These are phyloP conservation scores for Digitaria exilis DNA, from an alignment of 202 grass and related monocot species.

Conservation along the genomic window DNA sequence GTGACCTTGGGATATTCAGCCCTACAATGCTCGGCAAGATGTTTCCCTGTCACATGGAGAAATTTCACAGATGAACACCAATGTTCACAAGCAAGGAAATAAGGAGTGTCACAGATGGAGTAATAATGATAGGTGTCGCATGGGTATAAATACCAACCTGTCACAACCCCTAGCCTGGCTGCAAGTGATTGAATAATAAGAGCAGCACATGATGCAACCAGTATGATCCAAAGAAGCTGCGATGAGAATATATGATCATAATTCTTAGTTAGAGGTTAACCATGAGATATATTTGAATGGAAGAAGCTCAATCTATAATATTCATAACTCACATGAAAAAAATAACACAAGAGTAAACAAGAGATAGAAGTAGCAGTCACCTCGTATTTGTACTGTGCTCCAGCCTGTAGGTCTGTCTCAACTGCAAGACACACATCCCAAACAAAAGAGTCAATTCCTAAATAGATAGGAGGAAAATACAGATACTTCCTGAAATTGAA, in stretches of 20 bases:
- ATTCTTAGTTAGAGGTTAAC: conserved; percentile 26
- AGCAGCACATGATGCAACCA: conserved; percentile 90
- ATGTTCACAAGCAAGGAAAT: neutral
- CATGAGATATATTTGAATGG: neutral
- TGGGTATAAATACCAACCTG: conserved; percentile 58
- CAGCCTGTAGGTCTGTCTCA: conserved; percentile 91
- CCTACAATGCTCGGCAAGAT: conserved; percentile 96
- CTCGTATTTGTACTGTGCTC: conserved; percentile 90
- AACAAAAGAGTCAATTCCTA: neutral
- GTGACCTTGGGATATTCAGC: conserved; percentile 86
- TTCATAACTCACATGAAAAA: neutral
- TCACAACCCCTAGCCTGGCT: conserved; percentile 88
- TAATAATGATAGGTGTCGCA: conserved; percentile 19
- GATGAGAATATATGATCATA: conserved; percentile 26
- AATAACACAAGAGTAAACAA: neutral
- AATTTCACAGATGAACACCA: conserved; percentile 19
- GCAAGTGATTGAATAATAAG: conserved; percentile 97
- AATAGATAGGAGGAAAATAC: neutral
- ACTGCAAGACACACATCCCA: conserved; percentile 47
- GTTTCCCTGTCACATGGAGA: conserved; percentile 62
- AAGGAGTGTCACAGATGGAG: too few species aligned
- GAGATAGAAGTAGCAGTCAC: conserved; percentile 41
- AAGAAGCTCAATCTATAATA: neutral
- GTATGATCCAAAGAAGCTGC: conserved; percentile 98
- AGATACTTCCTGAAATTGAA: neutral